Conservation (phyloP, 306 rosid species). For the Gastrolobium villosum region DNA sequence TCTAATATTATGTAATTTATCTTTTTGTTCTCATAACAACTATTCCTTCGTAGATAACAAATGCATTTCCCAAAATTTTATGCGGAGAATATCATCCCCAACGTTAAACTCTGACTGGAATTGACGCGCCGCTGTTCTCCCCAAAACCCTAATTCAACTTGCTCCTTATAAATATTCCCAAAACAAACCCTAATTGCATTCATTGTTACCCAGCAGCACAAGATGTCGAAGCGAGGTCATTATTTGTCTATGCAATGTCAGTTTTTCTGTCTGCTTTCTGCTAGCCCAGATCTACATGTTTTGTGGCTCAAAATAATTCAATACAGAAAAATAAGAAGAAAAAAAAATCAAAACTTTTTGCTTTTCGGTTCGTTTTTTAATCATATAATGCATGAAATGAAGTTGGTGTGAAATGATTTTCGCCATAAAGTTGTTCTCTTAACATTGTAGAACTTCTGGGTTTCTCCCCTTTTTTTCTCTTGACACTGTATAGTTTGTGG, state of each 20-base stretch:
- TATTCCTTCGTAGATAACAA: too few relatives aligned
- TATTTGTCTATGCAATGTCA: neutral
- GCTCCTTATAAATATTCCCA: slow-evolving; percentile 22
- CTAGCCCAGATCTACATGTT: neutral
- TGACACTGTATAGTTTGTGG: neutral
- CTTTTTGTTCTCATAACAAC: too few relatives aligned
- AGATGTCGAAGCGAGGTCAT: slow-evolving; percentile 77
- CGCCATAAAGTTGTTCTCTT: neutral
- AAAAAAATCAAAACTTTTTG: neutral
- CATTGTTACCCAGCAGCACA: slow-evolving; percentile 39
- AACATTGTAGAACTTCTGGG: neutral
- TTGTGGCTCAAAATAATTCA: neutral
- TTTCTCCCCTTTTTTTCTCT: neutral
- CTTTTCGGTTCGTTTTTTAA: neutral
- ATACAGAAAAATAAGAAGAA: neutral
- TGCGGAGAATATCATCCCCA: too few relatives aligned
- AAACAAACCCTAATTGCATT: slow-evolving; percentile 38
- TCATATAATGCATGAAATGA: neutral
- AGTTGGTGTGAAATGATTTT: neutral
- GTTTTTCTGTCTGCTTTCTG: neutral
- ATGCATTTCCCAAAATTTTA: too few relatives aligned
- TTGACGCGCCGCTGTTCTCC: neutral
- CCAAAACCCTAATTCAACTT: slow-evolving; percentile 59
- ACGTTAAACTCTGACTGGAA: too few relatives aligned
- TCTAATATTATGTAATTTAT: too few relatives aligned